Base-by-base conservation (phyloP, 371 early-diverging fungal genomes). In the Umbelopsis sp. region DNA sequence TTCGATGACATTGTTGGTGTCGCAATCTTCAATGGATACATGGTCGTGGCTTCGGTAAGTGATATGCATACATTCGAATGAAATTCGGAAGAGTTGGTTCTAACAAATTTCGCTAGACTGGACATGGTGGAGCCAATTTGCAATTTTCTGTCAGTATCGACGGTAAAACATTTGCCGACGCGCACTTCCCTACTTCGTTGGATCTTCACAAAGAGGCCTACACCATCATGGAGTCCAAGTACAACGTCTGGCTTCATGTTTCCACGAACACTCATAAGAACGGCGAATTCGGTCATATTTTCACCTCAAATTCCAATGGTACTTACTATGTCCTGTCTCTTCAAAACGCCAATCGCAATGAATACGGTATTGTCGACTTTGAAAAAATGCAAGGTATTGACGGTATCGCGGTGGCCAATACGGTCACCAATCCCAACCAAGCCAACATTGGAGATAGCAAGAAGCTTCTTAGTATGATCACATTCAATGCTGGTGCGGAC, bases 341-440 rank as follows among this genome's bases (percentile, higher is more conserved):
- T 45, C 86, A 86, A 45, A 75, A 89, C 29, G 91, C 93, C 32
- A 97, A 97, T 74, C 91, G 94, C 44, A 91, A 94, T 51, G 85
- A 84, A 12, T 66, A 72, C 35, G 97, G 97, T 25, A 86, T 92
- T 67, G 97, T 97, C 6, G 99, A 99, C 72, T 96, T 94, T 80
- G 97, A 97, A 75, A 93, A 93, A 71, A 91, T 97, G 87, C 90
- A 92, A 63, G 97, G 95, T 12, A 87, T 99, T 29, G 91, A 92
- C 72, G 97, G 97, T 48, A 89, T 96, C 38, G 89, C 96, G 1
- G 68, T 99, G 10, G 91, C 93, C 67, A 99, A 99, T 71, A 70
- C 82, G 16, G 95, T 97, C 24, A 73, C 71, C 64, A 97, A 97
- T 65, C 82, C 90, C 35, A 73, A 77, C 4, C 88, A 84, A 41